Evolutionary conservation across 1,284 basidiomycete species (phyloP), one percentile per base, ranked within the genome.

Genomic region (Austroboletus sp.): DNA sequence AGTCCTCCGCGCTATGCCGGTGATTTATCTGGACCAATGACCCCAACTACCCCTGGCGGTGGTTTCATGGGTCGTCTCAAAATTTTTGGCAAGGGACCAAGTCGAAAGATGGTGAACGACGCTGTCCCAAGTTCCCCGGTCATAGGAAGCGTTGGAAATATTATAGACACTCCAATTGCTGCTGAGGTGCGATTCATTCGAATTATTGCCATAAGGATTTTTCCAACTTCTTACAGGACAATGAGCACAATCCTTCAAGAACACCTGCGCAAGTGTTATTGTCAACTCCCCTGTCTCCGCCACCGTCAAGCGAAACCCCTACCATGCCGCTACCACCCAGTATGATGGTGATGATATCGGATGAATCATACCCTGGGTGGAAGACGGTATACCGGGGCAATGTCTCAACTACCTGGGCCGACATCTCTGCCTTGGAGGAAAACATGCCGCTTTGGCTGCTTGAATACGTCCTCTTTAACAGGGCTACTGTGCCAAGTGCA

Each of bases 391-490:
- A 94, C 60, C 75, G 89, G 19, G 85, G 89, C 0, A 76, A 79
- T 32, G 75, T 83, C 3, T 75, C 75, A 2, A 77, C 74, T 38
- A 81, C 80, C 0, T 78, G 76, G 43, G 63, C 71, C 17, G 93
- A 97, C 54, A 59, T 79, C 31, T 71, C 75, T 21, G 64, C 69
- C 9, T 71, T 98, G 30, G 93, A 97, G 66, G 80, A 85, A 60
- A 70, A 70, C 26, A 79, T 90, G 71, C 94, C 93, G 2, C 63
- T 82, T 49, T 98, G 95, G 95, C 69, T 96, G 39, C 69, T 94
- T 38, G 90, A 97, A 63, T 95, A 85, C 57, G 66, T 97, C 35
- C 74, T 97, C 31, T 58, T 78, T 29, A 87, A 87, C 59, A 84
- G 82, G 57, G 66, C 72, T 17, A 71, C 73, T 2, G 52, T 70